Base-by-base conservation (phyloP, 164 flowering plant species). In the Vitis riparia region DNA sequence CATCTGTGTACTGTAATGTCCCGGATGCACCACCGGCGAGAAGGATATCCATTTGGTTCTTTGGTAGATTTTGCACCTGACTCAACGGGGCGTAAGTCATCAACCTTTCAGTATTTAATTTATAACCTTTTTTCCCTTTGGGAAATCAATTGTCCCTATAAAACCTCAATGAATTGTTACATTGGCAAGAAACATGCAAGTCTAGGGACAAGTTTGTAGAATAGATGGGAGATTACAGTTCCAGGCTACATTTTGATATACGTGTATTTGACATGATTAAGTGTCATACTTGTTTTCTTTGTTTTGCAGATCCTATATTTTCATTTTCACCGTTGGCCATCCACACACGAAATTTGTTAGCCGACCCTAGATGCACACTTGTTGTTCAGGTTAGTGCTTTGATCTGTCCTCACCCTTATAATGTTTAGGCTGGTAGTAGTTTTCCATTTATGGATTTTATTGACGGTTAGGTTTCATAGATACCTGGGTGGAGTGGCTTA, bases 261-360 rank as follows among this genome's bases (percentile, higher is more conserved):
- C 0, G 7, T 37, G 5, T 37, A 37, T 37, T 3, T 6, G 44
- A 6, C 44, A 37, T 37, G 7, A 37, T 19, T 19, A 19, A 3
- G 7, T 37, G 27, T 37, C 44, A 6, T 37, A 37, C 7, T 37
- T 3, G 5, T 37, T 44, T 50, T 67, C 52, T 71, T 66, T 19
- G 29, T 55, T 66, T 50, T 75, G 72, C 89, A 96, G 99, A 96
- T 80, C 99, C 99, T 37, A 81, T 96, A 76, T 96, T 96, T 79
- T 93, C 97, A 59, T 89, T 96, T 83, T 96, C 99, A 61, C 99
- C 99, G n/a, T 73, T 96, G 84, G 99, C 98, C 56, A 93, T 96
- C 74, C 99, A 96, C 82, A 93, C 99, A 0, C 69, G 98, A 68
- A 96, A 96, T 80, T 82, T 96, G 76, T 80, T 89, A 69, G 97